Conservation (phyloP, 495 filamentous ascomycete genomes). For the Penicillium manginii region DNA sequence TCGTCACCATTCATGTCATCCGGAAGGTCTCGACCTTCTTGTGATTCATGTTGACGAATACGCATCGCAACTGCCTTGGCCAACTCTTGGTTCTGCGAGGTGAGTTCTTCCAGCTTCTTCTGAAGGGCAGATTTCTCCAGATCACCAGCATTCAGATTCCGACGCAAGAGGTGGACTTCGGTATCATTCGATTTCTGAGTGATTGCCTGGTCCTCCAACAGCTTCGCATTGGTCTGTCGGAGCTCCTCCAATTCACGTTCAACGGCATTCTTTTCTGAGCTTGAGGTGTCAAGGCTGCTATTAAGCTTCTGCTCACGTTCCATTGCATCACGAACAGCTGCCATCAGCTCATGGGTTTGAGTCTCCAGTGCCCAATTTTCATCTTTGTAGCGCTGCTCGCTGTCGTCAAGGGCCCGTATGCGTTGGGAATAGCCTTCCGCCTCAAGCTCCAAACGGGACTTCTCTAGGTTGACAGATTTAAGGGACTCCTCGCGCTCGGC, state of each 20-base stretch:
- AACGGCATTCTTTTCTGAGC: slow-evolving; percentile 72
- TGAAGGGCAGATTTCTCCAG: slow-evolving; percentile 74
- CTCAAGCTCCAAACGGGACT: slow-evolving; percentile 78
- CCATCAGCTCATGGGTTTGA: slow-evolving; percentile 77
- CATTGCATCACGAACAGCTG: slow-evolving; percentile 67
- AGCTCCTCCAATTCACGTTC: slow-evolving; percentile 89
- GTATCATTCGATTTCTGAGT: slow-evolving; percentile 83
- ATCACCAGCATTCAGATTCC: slow-evolving; percentile 73
- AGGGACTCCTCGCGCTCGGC: slow-evolving; percentile 85
- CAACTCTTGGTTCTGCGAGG: slow-evolving; percentile 84
- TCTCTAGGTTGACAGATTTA: slow-evolving; percentile 72
- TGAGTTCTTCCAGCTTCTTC: slow-evolving; percentile 82
- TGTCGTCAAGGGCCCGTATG: slow-evolving; percentile 82
- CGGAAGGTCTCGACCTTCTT: slow-evolving; percentile 57
- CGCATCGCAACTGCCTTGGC: slow-evolving; percentile 78
- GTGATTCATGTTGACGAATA: slow-evolving; percentile 65
- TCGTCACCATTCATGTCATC: slow-evolving; percentile 68
- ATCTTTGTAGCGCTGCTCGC: slow-evolving; percentile 92
- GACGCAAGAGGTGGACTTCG: slow-evolving; percentile 77
- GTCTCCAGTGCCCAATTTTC: slow-evolving; percentile 98
- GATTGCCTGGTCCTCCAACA: slow-evolving; percentile 76
- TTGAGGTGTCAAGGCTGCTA: slow-evolving; percentile 65
- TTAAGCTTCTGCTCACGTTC: slow-evolving; percentile 81
- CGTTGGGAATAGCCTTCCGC: slow-evolving; percentile 78
- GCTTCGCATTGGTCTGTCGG: slow-evolving; percentile 73